Base-by-base conservation (phyloP, 768 basidiomycete genomes). In the Tulasnella sp. region DNA sequence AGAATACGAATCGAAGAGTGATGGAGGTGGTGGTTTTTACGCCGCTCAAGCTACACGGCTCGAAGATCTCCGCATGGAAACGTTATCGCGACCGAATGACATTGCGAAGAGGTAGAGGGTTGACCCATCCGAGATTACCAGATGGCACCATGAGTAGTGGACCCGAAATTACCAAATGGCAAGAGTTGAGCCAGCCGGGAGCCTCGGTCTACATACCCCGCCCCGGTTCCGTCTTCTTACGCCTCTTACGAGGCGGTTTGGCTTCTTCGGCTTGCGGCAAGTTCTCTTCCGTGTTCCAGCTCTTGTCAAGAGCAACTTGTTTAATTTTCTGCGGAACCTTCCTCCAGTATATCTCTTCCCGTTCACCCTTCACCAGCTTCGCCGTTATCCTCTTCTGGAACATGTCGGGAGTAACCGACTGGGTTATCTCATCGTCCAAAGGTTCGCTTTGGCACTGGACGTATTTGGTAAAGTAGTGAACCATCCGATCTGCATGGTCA, bases 341-440 rank as follows among this genome's bases (percentile, higher is more conserved):
- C 77, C 91, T 88, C 94, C 94, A 95, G 82, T 95, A 95, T 48
- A 95, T 77, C 79, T 88, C 89, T 82, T 94, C 94, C 79, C 88
- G 87, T 83, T 85, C 90, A 3, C 92, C 94, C 3, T 84, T 83
- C 0, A 95, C 90, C 21, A 91, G 68, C 82, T 94, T 93, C 62
- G 89, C 82, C 24, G 76, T 34, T 19, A 94, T 87, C 0, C 85
- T 56, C 21, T 81, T 34, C 73, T 79, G 44, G 81, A 82, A n/a
- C 36, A 24, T n/a, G 46, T 81, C 1, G 80, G 75, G 14, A 80
- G 34, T 31, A 82, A 82, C 31, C 8, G 56, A 56, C 24, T 56
- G 44, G 40, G 19, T 77, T 5, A 92, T 91, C 0, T 75, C 81
- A n/a, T 86, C 87, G 80, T 94, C 94, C 42, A 93, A 83, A 3